These are phyloP conservation scores for Puccinia hordei DNA, from an alignment of 1,284 basidiomycete species.

Conservation along the genomic window DNA sequence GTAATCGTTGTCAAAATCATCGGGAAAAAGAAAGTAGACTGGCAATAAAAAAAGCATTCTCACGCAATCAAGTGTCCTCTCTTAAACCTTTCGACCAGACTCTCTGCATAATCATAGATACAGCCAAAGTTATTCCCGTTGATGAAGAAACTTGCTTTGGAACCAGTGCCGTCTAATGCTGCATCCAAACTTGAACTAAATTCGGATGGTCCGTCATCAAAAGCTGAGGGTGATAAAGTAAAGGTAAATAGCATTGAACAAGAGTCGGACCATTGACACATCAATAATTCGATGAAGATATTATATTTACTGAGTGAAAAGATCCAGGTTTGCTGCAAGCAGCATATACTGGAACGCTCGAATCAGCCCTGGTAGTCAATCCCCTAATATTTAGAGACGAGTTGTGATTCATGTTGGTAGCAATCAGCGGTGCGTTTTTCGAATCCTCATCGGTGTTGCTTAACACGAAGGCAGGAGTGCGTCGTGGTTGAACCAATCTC, in stretches of 20 bases:
- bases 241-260: background rate
- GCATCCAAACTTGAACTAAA: conserved; percentile 25
- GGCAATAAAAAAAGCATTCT: background rate
- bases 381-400: background rate
- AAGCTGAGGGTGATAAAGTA: background rate
- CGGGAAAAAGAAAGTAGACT: background rate
- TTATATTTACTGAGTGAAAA: conserved; percentile 1
- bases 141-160: conserved; percentile 44
- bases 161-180: background rate
- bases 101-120: conserved; percentile 55
- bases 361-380: background rate
- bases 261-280: background rate
- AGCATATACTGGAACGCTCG: background rate
- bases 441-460: background rate
- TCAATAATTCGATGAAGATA: background rate
- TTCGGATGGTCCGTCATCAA: conserved; percentile 42
- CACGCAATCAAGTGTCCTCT: conserved; percentile 57
- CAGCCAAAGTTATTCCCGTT: conserved; percentile 57
- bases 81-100: conserved; percentile 53
- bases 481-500: background rate
- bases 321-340: background rate
- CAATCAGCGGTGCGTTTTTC: background rate
- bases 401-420: background rate
- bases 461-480: background rate
- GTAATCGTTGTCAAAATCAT: background rate